Base-by-base conservation (phyloP, 2,329 filamentous ascomycete species). In the Coleophoma cylindrospora region DNA sequence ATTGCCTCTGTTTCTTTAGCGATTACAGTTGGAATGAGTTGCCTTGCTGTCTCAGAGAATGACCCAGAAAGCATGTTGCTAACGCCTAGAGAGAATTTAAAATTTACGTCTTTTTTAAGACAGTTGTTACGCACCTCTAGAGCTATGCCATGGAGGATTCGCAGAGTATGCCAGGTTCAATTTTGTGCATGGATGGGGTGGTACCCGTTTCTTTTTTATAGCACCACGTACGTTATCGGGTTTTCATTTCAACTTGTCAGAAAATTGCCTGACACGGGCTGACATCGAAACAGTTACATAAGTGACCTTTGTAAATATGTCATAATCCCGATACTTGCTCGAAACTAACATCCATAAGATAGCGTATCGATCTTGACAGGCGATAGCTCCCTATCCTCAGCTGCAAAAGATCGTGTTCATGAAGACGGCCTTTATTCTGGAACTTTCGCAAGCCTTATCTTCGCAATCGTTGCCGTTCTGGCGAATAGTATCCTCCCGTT, bases 121-220 rank as follows among this genome's bases (percentile, higher is more conserved):
- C 36, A 49, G 11, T 38, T 55, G 5, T 41, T 40, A 34, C 36
- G 34, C 15, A 49, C 27, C 36, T 43, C 37, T 17, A 50, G 50
- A n/a, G 45, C 27, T 17, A 40, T 48, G 15, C 51, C 50, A 15
- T 48, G 11, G 36, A 43, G 38, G 12, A 50, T 55, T 17, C 41
- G 36, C 40, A 50, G 48, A 33, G 54, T 65, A 3, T 64, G 58
- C 40, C 37, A 52, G 13, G 54, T 62, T 27, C 62, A 65, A 34
- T 64, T 65, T 33, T 61, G 59, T 47, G 55, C 64, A 14, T 66
- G 63, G 63, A 52, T 68, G 27, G 64, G 60, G 3, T 68, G 66
- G 66, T 68, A 66, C 52, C 60, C 60, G 5, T 67, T 68, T 48
- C 53, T 68, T 12, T 69, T 64, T 43, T 67, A 68, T 49, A 61